Conservation (phyloP, 768 basidiomycete species). For the Suillus brevipes region DNA sequence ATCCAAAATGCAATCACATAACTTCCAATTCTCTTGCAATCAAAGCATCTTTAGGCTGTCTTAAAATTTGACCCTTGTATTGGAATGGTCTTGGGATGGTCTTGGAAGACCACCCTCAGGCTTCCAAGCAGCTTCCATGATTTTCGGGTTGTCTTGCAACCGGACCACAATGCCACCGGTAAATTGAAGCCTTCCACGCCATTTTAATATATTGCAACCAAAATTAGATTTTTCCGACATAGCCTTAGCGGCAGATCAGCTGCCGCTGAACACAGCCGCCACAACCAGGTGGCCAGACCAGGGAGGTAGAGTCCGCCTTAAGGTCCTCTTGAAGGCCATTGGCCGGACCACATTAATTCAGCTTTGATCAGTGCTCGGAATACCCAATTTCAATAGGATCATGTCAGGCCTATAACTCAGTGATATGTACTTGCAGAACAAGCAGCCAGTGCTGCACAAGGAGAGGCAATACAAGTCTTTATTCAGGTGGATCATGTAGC, state of each 20-base stretch:
- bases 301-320: no score
- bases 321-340: no score
- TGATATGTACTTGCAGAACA: not conserved
- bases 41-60: not conserved
- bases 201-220: not conserved
- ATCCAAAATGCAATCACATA: no score
- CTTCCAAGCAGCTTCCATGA: not conserved
- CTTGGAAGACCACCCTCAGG: not conserved
- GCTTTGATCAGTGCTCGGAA: not conserved
- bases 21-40: no score
- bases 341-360: no score
- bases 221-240: not conserved
- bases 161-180: not conserved
- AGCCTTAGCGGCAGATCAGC: no score
- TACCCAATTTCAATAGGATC: not conserved
- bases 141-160: not conserved
- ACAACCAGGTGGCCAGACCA: no score
- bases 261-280: no score
- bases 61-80: not conserved
- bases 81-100: not conserved
- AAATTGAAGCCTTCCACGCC: not conserved
- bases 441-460: no score
- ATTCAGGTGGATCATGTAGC: not conserved
- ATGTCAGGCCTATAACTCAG: not conserved
- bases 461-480: no score